These are phyloP conservation scores for Heliosperma pusillum DNA, from an alignment of 148 eudicot genomes.

Conservation along the genomic window DNA sequence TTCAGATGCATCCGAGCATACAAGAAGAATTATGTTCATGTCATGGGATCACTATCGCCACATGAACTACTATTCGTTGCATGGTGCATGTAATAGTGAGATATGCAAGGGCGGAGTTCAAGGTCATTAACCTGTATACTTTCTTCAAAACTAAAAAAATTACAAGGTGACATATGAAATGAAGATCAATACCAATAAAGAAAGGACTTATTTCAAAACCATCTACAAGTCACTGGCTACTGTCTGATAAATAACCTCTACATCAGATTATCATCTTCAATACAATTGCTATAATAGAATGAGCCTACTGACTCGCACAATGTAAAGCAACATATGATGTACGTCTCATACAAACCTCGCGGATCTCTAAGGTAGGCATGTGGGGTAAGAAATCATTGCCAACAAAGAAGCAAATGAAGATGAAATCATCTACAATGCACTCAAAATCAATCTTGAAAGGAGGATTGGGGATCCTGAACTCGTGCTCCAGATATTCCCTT, in stretches of 20 bases:
- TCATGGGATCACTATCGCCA: neutral
- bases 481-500: slow-evolving; percentile 87
- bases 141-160: neutral
- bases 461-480: slow-evolving; percentile 72
- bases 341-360: slow-evolving; percentile 61
- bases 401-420: slow-evolving; percentile 96
- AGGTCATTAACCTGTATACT: neutral
- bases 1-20: neutral
- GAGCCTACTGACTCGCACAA: neutral
- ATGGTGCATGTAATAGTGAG: neutral
- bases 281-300: neutral
- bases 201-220: neutral
- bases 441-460: slow-evolving; percentile 75
- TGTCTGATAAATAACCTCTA: neutral
- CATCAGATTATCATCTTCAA: neutral
- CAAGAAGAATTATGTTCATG: neutral
- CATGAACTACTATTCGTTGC: neutral
- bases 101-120: neutral
- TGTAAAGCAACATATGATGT: neutral
- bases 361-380: slow-evolving; percentile 97
- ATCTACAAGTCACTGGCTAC: neutral
- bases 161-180: neutral
- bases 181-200: neutral
- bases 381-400: slow-evolving; percentile 98
- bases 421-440: slow-evolving; percentile 84